phyloP scores from a whole-genome alignment of 352 stramenopile genomes.

The Hyaloperonospora brassicae region DNA sequence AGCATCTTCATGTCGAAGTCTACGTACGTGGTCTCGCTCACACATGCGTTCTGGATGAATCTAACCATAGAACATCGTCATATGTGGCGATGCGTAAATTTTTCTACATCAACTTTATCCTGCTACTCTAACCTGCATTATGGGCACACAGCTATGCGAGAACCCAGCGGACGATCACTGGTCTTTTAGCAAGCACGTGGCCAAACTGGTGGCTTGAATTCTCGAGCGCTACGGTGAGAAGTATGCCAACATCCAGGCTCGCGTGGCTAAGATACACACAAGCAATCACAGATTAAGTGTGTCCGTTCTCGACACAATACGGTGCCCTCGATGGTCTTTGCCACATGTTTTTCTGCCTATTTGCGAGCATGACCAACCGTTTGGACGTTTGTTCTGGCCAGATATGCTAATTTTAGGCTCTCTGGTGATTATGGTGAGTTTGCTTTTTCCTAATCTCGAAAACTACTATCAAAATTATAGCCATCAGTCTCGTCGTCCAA shows the following conservation, averaged over 20 bases:
- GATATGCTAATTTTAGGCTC: constrained; percentile 87
- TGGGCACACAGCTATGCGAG: constrained; percentile 86
- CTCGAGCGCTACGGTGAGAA: constrained; percentile 82
- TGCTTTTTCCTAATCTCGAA: constrained; percentile 86
- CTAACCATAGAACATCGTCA: constrained; percentile 1
- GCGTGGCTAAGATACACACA: constrained; percentile 90
- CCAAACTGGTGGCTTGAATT: constrained; percentile 75
- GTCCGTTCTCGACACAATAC: constrained; percentile 86
- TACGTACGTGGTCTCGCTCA: constrained; percentile 46
- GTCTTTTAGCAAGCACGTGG: constrained; percentile 81
- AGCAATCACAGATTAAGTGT: constrained; percentile 73
- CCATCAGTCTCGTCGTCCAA: constrained; percentile 67
- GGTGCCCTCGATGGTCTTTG: constrained; percentile 83
- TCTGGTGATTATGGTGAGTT: constrained; percentile 87
- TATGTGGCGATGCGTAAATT: background rate
- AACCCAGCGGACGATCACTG: constrained; percentile 86
- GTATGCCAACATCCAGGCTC: constrained; percentile 88
- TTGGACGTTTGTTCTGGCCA: constrained; percentile 12
- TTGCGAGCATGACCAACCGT: background rate
- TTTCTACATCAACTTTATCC: constrained; percentile 91
- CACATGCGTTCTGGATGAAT: background rate
- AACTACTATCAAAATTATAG: constrained; percentile 84
- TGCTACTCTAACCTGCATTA: constrained; percentile 88
- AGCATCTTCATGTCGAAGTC: constrained; percentile 89
- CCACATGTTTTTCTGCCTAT: background rate